phyloP scores from a whole-genome alignment of 1,284 basidiomycete genomes.

The Amylostereum areolatum region DNA sequence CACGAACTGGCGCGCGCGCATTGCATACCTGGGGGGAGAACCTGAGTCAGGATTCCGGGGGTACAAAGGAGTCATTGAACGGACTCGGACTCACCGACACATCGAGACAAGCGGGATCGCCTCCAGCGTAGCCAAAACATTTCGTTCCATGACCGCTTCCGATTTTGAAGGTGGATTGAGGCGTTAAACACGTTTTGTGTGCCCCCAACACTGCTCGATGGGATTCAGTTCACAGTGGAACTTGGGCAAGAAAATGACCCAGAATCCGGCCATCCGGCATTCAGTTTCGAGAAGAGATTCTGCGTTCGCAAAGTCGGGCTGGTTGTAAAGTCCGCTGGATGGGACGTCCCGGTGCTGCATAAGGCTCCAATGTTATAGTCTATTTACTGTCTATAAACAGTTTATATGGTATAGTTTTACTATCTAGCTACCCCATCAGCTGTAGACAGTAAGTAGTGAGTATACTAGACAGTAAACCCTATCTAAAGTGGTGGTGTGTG shows the following conservation, averaged over 20 bases:
- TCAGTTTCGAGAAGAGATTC: constrained; percentile 12
- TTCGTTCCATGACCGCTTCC: constrained; percentile 13
- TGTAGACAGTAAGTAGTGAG: too few species aligned
- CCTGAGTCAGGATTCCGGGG: neutral
- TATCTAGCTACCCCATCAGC: too few species aligned
- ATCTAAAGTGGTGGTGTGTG: too few species aligned
- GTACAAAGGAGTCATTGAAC: too few species aligned
- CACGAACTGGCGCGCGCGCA: neutral
- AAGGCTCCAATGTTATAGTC: too few species aligned
- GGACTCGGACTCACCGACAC: neutral
- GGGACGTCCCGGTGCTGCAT: too few species aligned
- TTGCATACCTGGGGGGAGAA: neutral
- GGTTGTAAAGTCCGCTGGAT: constrained; percentile 16
- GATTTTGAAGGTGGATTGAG: constrained; percentile 8
- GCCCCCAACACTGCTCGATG: constrained; percentile 18
- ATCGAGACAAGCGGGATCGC: neutral
- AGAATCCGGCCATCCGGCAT: constrained; percentile 10
- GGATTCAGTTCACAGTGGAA: constrained; percentile 17
- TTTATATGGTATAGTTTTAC: too few species aligned
- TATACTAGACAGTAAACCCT: too few species aligned
- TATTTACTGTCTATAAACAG: too few species aligned
- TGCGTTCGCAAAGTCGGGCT: constrained; percentile 19
- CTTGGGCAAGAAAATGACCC: constrained; percentile 18
- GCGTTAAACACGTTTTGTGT: constrained; percentile 14
- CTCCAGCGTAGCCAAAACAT: constrained; percentile 12